Percentiles rank a stretch among this genome's conserved stretches.
Evolutionary conservation across 129 eudicot genomes (phyloP).

Genomic region (Tanacetum coccineum): DNA sequence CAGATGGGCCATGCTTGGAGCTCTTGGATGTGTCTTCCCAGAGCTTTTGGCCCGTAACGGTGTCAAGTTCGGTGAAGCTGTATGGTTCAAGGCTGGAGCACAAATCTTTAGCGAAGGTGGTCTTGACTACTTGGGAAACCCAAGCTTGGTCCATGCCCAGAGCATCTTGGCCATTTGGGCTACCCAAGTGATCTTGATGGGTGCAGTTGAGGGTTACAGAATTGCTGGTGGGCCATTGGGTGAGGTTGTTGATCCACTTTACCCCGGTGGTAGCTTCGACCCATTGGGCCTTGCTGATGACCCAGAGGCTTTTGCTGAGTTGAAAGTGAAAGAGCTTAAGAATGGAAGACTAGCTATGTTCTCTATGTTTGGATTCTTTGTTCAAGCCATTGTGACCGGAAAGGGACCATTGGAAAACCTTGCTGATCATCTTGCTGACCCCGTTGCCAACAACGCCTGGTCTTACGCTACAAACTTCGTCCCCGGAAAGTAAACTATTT

Average conservation of each 20-base stretch:
- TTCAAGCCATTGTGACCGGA: conserved; percentile 71
- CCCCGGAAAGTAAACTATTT: conserved; percentile 31
- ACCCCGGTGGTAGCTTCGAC: conserved; percentile 71
- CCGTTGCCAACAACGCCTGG: conserved; percentile 43
- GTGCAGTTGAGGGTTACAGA: conserved; percentile 71
- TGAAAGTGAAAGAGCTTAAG: conserved; percentile 66
- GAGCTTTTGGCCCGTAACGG: conserved; percentile 75
- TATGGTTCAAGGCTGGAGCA: conserved; percentile 80
- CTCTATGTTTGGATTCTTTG: conserved; percentile 70
- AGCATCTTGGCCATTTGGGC: conserved; percentile 82
- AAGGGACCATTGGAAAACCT: conserved; percentile 75
- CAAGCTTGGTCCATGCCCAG: conserved; percentile 66
- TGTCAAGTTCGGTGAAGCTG: conserved; percentile 72
- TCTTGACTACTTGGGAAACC: conserved; percentile 68
- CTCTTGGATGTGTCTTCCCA: conserved; percentile 72
- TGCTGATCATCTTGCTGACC: conserved; percentile 56
- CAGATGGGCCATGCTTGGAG: conserved; percentile 51
- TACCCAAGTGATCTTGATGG: conserved; percentile 61
- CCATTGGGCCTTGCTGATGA: conserved; percentile 73
- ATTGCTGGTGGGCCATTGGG: conserved; percentile 71
- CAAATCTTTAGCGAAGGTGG: conserved; percentile 80
- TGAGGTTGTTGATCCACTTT: conserved; percentile 64
- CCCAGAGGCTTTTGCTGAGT: conserved; percentile 69
- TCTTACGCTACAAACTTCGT: conserved; percentile 36
- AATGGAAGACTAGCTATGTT: conserved; percentile 69